Evolutionary conservation across 495 filamentous ascomycete species (phyloP), one percentile per base, ranked within the genome.

Genomic region (Filosporella fistucella): DNA sequence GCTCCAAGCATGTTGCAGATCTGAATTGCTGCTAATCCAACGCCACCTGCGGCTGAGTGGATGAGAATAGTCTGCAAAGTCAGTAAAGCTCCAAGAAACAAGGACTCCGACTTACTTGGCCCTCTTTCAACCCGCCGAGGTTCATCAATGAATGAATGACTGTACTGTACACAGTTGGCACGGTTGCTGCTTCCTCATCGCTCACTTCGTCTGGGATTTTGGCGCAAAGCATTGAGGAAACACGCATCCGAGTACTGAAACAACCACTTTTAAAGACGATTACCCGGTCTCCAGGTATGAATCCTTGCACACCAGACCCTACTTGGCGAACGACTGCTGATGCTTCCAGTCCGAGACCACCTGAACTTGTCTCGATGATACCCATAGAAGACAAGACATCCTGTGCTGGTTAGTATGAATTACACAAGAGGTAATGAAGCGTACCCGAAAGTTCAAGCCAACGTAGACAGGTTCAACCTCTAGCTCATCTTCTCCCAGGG

Each of bases 11-110:
- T 67, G 24, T 78, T 70, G 0, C 74, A 74, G 0, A 85, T 40
- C 24, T 66, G 63, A 42, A 85, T 77, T 7, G 80, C 75, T 7
- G 80, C 80, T 55, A 82, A 74, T 1, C 81, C 81, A 2, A 84
- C 67, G 1, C 68, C 75, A 17, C 79, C 79, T 10, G 79, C 67
- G 10, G 74, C 81, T 0, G 69, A 66, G 45, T 84, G 78, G 34
- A 86, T 79, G 10, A 86, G 66, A 1, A 84, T 69, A 9, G 63
- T 74, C 54, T 84, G n/a, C 24, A 4, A 30, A 13, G 3, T 38
- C 14, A 28, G 20, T 29, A 32, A 23, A 16, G 2, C 11, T 29
- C 18, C 28, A 30, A 30, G 8, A 30, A 30, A 8, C 8, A 30
- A 30, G 28, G n/a, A n/a, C 8, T 30, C n/a, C 8, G n/a, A 30